Base-by-base conservation (phyloP, 1,284 basidiomycete species). In the Trichosporon coremiiforme region DNA sequence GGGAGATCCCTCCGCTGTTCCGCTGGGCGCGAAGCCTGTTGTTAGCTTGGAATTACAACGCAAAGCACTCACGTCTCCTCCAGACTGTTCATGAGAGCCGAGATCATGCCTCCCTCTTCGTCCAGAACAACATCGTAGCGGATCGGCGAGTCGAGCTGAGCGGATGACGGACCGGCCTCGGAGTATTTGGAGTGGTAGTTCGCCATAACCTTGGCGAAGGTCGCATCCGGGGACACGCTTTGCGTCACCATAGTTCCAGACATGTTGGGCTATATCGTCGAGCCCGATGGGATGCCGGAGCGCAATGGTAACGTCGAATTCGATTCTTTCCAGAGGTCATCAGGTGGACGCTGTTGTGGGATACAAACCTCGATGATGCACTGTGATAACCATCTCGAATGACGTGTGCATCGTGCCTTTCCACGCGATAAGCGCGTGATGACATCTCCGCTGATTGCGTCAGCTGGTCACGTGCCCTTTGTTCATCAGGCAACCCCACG, bases 161-260 rank as follows among this genome's bases (percentile, higher is more conserved):
- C 65, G 4, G 74, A 73, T 4, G 81, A 82, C 20, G 80, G 79
- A 0, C 81, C 81, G 2, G 80, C 75, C 47, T 78, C 73, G 8
- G 78, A 70, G 74, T 80, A 78, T 65, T 80, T 75, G 29, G 74
- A 71, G 60, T 82, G 81, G 67, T 80, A 82, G 17, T 76, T 72
- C 4, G 77, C 75, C 38, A 81, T 62, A 15, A 78, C 74, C 47
- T 77, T 75, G 7, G 80, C 80, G 67, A 81, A 82, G 3, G 76
- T 66, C 55, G 74, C 66, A 67, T 78, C 80, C 0, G 78, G 75
- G 1, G 78, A 75, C 12, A 71, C 1, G 4, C 20, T 57, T 17
- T 62, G 57, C 57, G 57, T 62, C 57, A 33, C 57, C 33, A 62
- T 9, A 20, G 57, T 33, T 35, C 57, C 57, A 17, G 57, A 62